Evolutionary conservation across 2,329 filamentous ascomycete species (phyloP), one percentile per base, ranked within the genome.

Genomic region (Colletotrichum viniferum): DNA sequence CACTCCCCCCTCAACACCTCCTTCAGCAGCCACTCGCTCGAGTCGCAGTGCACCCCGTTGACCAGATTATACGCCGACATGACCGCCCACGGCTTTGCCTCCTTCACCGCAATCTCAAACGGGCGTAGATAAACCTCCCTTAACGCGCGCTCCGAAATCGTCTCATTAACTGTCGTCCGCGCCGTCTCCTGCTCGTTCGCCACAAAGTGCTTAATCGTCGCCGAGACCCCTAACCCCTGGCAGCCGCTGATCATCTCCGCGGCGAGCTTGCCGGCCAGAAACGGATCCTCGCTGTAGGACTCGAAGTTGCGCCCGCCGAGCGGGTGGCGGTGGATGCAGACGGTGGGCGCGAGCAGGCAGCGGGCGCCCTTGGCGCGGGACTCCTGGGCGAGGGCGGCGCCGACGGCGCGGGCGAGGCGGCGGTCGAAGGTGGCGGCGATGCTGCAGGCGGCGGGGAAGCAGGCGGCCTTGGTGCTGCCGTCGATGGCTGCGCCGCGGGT

Each of bases 1-100:
- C 95, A 85, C 80, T 95, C 94, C 77, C 94, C 93, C 81, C 95
- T 95, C 38, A 96, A 84, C 10, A 95, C 88, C 1, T 93, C 92
- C 79, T 95, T 96, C 3, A 90, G 79, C 0, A 84, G 77, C 70
- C 87, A 79, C 21, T 83, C 83, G 77, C 87, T 89, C 76, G 89
- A 84, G 76, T 88, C 90, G 5, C 86, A 83, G 76, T 86, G 88
- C 1, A 84, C 85, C 26, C 85, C 82, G 71, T 90, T 89, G 75
- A 90, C 66, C 8, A 78, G 74, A 56, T 80, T 80, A 64, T 83
- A 81, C 6, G 79, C 79, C 65, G 81, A 82, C 82, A 84, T 84
- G 28, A 84, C 75, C 12, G 77, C 76, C 16, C 76, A 78, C 7
- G 78, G 76, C 76, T 3, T 81, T 2, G 82, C 82, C 48, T 80